phyloP scores from a whole-genome alignment of 169 alveolate species.

The Cryptosporidium parvum region DNA sequence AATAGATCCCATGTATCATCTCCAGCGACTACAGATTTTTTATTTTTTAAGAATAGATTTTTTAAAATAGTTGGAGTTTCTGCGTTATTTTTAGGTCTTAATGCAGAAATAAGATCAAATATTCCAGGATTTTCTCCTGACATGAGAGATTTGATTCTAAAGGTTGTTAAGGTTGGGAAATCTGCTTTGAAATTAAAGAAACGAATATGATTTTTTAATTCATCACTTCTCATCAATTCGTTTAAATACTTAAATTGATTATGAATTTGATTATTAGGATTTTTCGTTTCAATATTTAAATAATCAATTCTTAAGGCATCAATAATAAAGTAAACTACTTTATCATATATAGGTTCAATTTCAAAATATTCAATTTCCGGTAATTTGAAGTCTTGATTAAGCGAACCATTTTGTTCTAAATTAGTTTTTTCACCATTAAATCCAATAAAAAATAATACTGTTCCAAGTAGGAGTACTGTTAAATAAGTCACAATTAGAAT shows the following conservation, averaged over 20 bases:
- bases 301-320: slow-evolving; percentile 60
- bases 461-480: slow-evolving; percentile 19
- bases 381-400: not conserved
- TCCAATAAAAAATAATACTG: slow-evolving; percentile 21
- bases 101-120: not conserved
- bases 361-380: slow-evolving; percentile 7
- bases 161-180: slow-evolving; percentile 51
- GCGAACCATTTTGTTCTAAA: not conserved
- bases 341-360: slow-evolving; percentile 39
- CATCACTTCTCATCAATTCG: not conserved
- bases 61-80: slow-evolving; percentile 22
- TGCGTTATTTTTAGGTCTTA: slow-evolving; percentile 7
- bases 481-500: not conserved
- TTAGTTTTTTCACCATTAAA: not conserved
- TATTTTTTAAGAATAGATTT: not conserved
- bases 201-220: slow-evolving; percentile 20
- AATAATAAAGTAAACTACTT: slow-evolving; percentile 1
- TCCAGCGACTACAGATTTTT: not conserved
- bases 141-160: slow-evolving; percentile 45
- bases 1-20: slow-evolving; percentile 61
- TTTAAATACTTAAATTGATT: slow-evolving; percentile 18
- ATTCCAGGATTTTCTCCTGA: slow-evolving; percentile 64
- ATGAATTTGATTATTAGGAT: slow-evolving; percentile 9
- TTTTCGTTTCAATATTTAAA: slow-evolving; percentile 17
- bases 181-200: slow-evolving; percentile 58